Evolutionary conservation across 257 asterid genomes (phyloP).

Genomic region (Fraxinus americana): DNA sequence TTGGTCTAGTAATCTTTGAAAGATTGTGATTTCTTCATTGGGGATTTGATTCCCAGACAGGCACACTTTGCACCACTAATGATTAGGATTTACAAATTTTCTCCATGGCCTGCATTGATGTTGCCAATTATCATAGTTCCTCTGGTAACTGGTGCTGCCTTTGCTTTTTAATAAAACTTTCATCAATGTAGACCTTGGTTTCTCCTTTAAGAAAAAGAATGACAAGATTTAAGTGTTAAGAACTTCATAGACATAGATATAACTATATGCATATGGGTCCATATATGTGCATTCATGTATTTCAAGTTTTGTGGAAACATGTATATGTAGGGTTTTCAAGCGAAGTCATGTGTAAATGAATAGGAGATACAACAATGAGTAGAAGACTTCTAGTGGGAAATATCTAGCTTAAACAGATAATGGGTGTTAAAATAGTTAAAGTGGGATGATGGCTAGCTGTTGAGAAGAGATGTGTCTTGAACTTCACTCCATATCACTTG

Average conservation of each 20-base stretch:
- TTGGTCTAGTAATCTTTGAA: not conserved
- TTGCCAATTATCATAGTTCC: not conserved
- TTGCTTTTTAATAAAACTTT: slow-evolving; percentile 1
- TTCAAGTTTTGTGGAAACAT: not conserved
- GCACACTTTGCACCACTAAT: not conserved
- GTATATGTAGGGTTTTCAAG: not conserved
- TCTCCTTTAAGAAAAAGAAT: slow-evolving; percentile 5
- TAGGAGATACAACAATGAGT: not conserved
- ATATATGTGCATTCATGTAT: not conserved
- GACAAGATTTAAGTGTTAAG: not conserved
- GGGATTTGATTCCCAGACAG: not conserved
- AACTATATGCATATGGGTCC: not conserved
- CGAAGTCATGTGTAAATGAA: not conserved
- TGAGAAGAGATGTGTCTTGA: not conserved
- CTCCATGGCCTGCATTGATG: not conserved
- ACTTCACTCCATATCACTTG: not conserved
- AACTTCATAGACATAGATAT: not conserved
- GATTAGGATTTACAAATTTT: not conserved
- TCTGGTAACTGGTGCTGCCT: not conserved
- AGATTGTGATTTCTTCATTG: not conserved
- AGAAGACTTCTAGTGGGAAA: not conserved
- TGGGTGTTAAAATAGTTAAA: not conserved
- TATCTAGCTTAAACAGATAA: not conserved
- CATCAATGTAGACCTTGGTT: slow-evolving; percentile 1
- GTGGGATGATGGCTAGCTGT: not conserved